These are phyloP conservation scores for Metarhizium robertsii DNA, from an alignment of 2,329 filamentous ascomycete species.

Conservation along the genomic window DNA sequence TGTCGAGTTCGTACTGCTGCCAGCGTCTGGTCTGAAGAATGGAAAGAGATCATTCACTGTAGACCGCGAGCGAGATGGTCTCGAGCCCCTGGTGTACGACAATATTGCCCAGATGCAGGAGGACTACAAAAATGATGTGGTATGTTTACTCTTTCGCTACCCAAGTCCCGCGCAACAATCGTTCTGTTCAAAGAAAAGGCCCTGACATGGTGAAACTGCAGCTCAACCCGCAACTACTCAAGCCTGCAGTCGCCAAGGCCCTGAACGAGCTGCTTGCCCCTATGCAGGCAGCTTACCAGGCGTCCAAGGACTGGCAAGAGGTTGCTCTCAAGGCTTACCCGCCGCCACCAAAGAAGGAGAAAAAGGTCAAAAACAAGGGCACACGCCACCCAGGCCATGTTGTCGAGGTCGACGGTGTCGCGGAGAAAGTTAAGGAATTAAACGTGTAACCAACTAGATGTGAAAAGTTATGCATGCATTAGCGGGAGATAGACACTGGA, in stretches of 20 bases:
- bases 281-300: constrained; percentile 65
- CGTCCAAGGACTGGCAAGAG: constrained; percentile 66
- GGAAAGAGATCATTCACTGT: constrained; percentile 58
- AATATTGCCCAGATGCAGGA: constrained; percentile 63
- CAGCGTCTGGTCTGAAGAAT: constrained; percentile 54
- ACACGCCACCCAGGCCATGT: constrained; percentile 46
- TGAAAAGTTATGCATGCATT: too few relatives aligned
- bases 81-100: constrained; percentile 72
- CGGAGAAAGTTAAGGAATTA: constrained; percentile 4
- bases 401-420: constrained; percentile 4
- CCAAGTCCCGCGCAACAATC: too few relatives aligned
- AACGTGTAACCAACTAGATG: background rate
- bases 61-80: constrained; percentile 50
- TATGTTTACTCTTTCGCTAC: constrained; percentile 27
- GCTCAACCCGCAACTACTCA: constrained; percentile 78
- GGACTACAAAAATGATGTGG: constrained; percentile 72
- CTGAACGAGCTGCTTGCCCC: constrained; percentile 67
- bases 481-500: background rate
- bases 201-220: constrained; percentile 6
- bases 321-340: constrained; percentile 72
- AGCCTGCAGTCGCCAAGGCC: constrained; percentile 69
- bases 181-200: background rate
- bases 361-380: constrained; percentile 71
- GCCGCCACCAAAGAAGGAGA: constrained; percentile 57
- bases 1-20: constrained; percentile 78